These are phyloP conservation scores for Erysimum pusillum DNA, from an alignment of 441 rosid species.

Conservation along the genomic window DNA sequence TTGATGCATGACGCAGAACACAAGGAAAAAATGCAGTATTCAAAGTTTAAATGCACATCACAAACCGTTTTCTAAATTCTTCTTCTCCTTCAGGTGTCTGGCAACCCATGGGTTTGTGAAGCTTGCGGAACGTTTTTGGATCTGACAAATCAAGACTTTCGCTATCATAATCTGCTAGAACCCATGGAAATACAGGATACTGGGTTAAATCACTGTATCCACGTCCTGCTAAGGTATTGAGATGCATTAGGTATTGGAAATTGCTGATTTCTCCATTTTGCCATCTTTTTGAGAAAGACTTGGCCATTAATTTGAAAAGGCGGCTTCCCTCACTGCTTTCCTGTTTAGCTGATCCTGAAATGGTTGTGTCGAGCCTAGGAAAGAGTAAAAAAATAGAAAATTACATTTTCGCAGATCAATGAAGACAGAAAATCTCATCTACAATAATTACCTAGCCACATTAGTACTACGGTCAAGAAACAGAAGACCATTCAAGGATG, in stretches of 20 bases:
- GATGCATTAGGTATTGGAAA: conserved; percentile 99
- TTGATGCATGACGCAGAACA: conserved; percentile 11
- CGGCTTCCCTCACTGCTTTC: conserved; percentile 97
- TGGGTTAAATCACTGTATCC: conserved; percentile 99
- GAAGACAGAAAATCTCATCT: conserved; percentile 24
- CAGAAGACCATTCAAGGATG: conserved; percentile 12
- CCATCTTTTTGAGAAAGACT: conserved; percentile 99
- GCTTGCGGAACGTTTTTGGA: conserved; percentile 91
- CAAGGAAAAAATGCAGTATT: conserved; percentile 19
- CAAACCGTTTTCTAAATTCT: conserved; percentile 96
- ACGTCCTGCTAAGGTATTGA: conserved; percentile 99
- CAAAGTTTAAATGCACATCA: conserved; percentile 38
- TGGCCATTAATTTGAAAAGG: conserved; percentile 91
- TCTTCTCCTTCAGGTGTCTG: conserved; percentile 98
- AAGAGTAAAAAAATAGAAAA: conserved; percentile 35
- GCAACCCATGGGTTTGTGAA: conserved; percentile 99
- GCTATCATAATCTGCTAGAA: conserved; percentile 97
- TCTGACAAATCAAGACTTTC: conserved; percentile 87
- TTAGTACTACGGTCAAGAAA: conserved; percentile 11
- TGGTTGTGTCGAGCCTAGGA: conserved; percentile 95
- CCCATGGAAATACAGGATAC: conserved; percentile 99
- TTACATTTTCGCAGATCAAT: conserved; percentile 38
- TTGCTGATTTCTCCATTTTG: conserved; percentile 99
- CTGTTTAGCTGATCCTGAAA: conserved; percentile 94
- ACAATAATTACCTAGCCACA: conserved; percentile 14